Percentiles rank a stretch among this genome's conserved stretches.
Evolutionary conservation across 176 grass and related monocot species (phyloP).

Genomic region (Dactylis glomerata): DNA sequence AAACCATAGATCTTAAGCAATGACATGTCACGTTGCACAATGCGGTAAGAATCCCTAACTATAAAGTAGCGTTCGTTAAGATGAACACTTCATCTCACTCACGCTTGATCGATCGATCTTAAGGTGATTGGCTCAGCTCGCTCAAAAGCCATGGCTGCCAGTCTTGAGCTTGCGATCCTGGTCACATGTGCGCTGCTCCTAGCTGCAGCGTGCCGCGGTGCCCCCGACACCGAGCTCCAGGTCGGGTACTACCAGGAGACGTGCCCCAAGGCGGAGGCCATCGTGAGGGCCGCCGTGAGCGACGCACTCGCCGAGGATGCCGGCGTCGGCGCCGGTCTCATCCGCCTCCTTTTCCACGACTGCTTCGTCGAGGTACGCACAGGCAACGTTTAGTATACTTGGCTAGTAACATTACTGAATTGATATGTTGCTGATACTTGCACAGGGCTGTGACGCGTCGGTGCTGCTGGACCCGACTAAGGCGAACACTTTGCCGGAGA

Average conservation of each 20-base stretch:
- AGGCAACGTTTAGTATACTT: background rate
- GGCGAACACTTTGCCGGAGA: constrained; percentile 32
- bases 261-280: constrained; percentile 31
- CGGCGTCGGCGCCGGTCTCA: constrained; percentile 23
- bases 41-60: background rate
- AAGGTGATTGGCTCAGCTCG: too few relatives aligned
- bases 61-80: background rate
- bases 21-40: background rate
- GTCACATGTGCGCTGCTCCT: background rate
- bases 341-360: constrained; percentile 50
- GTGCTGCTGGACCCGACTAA: constrained; percentile 36
- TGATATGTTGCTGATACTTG: background rate
- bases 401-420: too few relatives aligned
- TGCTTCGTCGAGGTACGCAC: constrained; percentile 40
- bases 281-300: constrained; percentile 25
- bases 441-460: constrained; percentile 41
- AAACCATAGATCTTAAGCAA: background rate
- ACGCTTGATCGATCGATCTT: background rate
- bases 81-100: background rate
- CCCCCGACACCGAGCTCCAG: background rate
- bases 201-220: background rate
- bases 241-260: constrained; percentile 35
- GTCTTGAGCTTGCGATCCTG: background rate
- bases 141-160: constrained; percentile 10
- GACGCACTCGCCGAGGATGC: constrained; percentile 2